Evolutionary conservation across 176 grass and related monocot genomes (phyloP).

Genomic region (Aegilops umbellulata): DNA sequence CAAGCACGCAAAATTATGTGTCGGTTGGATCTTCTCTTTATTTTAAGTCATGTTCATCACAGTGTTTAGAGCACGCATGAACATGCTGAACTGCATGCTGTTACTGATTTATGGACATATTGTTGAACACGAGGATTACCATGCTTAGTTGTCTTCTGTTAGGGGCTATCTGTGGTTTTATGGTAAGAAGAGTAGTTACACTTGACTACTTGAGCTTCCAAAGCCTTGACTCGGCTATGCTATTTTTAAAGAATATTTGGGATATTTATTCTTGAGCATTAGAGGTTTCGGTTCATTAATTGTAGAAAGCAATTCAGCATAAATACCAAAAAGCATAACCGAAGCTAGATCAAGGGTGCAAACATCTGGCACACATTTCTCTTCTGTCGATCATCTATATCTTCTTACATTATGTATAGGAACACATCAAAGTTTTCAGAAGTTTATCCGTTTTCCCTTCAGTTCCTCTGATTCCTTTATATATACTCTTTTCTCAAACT

Average conservation of each 20-base stretch:
- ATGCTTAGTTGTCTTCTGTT: background rate
- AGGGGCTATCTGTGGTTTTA: background rate
- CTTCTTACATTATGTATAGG: background rate
- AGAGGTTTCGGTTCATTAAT: background rate
- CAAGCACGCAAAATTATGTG: background rate
- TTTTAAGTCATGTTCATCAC: background rate
- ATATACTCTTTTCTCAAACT: background rate
- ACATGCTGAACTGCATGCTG: background rate
- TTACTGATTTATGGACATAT: background rate
- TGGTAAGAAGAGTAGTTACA: background rate
- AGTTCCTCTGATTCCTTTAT: background rate
- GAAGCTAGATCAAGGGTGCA: slow-evolving; percentile 11
- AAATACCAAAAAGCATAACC: background rate
- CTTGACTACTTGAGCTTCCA: background rate
- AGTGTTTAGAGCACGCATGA: background rate
- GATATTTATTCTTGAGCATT: background rate
- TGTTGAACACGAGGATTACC: slow-evolving; percentile 9
- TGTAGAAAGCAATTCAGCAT: background rate
- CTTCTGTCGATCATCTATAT: background rate
- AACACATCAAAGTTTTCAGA: background rate
- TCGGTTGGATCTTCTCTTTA: background rate
- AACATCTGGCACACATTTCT: background rate
- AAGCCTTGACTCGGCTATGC: background rate
- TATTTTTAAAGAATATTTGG: background rate
- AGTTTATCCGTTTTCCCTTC: background rate